Conservation (phyloP, 768 basidiomycete genomes). For the Leccinum uliginosum region DNA sequence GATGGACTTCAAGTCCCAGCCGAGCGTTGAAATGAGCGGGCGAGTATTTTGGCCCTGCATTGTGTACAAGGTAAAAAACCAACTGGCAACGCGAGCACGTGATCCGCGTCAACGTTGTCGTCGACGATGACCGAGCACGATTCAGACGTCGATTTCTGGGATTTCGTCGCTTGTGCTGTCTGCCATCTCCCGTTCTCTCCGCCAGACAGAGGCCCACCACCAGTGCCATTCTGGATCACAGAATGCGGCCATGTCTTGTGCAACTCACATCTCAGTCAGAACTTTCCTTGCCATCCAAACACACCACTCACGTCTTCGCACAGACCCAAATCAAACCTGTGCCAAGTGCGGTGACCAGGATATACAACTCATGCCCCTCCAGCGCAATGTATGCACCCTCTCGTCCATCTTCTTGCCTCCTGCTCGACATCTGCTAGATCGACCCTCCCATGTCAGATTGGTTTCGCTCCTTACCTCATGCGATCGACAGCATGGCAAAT, state of each 20-base stretch:
- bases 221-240: constrained; percentile 82
- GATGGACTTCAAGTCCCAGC: constrained; percentile 49
- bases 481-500: constrained; percentile 61
- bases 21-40: constrained; percentile 35
- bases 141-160: constrained; percentile 65
- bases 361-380: constrained; percentile 69
- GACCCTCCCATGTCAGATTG: constrained; percentile 78
- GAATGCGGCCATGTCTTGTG: constrained; percentile 86
- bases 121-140: constrained; percentile 11
- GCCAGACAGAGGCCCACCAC: constrained; percentile 44
- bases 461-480: constrained; percentile 62
- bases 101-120: constrained; percentile 15
- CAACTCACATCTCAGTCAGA: constrained; percentile 78
- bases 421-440: constrained; percentile 45
- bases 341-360: constrained; percentile 58
- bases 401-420: neutral
- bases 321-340: constrained; percentile 74
- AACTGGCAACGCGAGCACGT: constrained; percentile 9
- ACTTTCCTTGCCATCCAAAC: neutral
- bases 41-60: constrained; percentile 7
- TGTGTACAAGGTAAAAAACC: neutral
- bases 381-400: constrained; percentile 54
- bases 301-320: neutral
- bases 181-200: constrained; percentile 66
- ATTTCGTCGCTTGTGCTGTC: constrained; percentile 66